A percentile compares a stretch with the other conserved stretches of the same genome.
Evolutionary conservation across 2,329 filamentous ascomycete genomes (phyloP).

Genomic region (Aspergillus sp.): DNA sequence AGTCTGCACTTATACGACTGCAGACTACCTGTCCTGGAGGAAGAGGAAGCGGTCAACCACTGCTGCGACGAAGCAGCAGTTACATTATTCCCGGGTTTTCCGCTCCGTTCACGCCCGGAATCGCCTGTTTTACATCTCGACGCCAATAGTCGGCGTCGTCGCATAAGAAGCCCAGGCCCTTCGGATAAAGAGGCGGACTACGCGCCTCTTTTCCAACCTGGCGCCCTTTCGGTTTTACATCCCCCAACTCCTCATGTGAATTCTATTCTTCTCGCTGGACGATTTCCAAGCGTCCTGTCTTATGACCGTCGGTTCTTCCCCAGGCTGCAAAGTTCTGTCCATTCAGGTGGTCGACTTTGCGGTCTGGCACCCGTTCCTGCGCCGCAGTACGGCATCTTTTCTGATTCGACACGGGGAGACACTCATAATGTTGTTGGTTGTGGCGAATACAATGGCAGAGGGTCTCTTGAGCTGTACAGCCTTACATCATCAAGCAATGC

Average conservation of each 20-base stretch:
- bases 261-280: conserved; percentile 79
- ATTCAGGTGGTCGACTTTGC: conserved; percentile 73
- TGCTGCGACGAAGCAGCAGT: conserved; percentile 23
- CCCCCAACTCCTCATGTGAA: conserved; percentile 56
- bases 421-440: conserved; percentile 64
- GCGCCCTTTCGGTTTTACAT: conserved; percentile 74
- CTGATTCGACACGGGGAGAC: conserved; percentile 39
- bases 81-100: conserved; percentile 17
- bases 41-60: conserved; percentile 25
- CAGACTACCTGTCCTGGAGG: conserved; percentile 36
- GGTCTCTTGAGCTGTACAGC: conserved; percentile 74
- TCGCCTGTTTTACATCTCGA: conserved; percentile 23
- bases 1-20: conserved; percentile 78
- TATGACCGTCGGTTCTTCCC: conserved; percentile 86
- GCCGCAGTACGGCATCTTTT: conserved; percentile 42
- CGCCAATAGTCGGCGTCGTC: conserved; percentile 25
- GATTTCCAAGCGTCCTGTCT: conserved; percentile 79
- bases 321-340: conserved; percentile 63
- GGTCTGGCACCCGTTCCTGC: conserved; percentile 57
- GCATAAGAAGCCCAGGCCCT: conserved; percentile 27
- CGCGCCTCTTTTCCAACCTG: conserved; percentile 67
- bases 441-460: conserved; percentile 86
- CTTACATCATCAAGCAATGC: conserved; percentile 23
- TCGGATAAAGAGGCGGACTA: conserved; percentile 40
- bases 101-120: conserved; percentile 23